Evolutionary conservation across 2,329 filamentous ascomycete species (phyloP).

Genomic region (Sclerotinia glacialis): DNA sequence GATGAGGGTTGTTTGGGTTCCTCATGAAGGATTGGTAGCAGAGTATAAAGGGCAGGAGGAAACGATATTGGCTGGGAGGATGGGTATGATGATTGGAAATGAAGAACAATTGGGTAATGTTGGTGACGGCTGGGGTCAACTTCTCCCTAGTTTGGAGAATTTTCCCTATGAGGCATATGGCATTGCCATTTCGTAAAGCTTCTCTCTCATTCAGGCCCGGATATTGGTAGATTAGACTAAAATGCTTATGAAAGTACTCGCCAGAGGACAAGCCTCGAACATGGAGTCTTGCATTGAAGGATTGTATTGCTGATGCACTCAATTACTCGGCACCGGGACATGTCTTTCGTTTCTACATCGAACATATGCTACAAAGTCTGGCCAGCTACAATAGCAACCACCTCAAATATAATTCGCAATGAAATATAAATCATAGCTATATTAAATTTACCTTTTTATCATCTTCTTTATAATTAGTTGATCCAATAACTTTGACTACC

Average conservation of each 20-base stretch:
- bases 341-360: no score
- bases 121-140: constrained; percentile 60
- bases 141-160: constrained; percentile 48
- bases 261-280: neutral
- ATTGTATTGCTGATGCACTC: neutral
- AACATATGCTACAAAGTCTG: no score
- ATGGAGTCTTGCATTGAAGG: neutral
- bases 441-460: no score
- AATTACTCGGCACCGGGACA: no score
- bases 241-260: neutral
- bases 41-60: constrained; percentile 75
- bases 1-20: constrained; percentile 92
- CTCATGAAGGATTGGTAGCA: constrained; percentile 72
- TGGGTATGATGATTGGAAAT: constrained; percentile 49
- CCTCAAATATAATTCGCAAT: no score
- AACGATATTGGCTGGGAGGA: constrained; percentile 76
- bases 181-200: constrained; percentile 42
- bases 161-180: constrained; percentile 61
- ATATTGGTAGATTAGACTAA: neutral
- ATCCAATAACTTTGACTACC: no score
- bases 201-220: no score
- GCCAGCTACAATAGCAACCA: no score
- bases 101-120: constrained; percentile 58
- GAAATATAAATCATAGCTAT: no score
- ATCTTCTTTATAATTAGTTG: no score